A percentile compares a stretch with the other conserved stretches of the same genome.
phyloP scores from a whole-genome alignment of 2,329 filamentous ascomycete genomes.

The Xylaria sp. region DNA sequence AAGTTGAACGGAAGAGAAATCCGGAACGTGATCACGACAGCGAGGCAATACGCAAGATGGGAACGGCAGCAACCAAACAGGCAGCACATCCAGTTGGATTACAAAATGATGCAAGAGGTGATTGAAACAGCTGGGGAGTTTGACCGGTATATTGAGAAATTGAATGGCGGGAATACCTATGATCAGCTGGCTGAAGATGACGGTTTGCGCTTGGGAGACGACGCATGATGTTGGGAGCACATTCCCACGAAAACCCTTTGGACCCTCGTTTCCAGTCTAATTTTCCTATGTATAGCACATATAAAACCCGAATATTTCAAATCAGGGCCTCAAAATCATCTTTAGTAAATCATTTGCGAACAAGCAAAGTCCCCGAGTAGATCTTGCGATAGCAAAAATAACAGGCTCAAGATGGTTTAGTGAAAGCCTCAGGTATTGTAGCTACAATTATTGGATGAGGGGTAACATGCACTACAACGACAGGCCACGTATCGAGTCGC shows the following conservation, averaged over 20 bases:
- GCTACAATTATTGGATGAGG: not conserved
- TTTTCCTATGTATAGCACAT: not conserved
- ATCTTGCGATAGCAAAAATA: not conserved
- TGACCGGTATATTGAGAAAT: conserved; percentile 13
- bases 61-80: not conserved
- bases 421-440: not conserved
- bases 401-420: not conserved
- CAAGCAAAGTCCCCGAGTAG: not conserved
- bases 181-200: conserved; percentile 19
- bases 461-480: not conserved
- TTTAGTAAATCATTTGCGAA: not conserved
- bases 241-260: not conserved
- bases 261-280: not conserved
- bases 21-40: conserved; percentile 19
- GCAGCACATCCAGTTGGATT: not conserved
- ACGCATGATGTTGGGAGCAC: not conserved
- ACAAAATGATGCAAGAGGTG: conserved; percentile 9
- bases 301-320: not conserved
- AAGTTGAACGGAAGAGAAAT: conserved; percentile 26
- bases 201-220: not conserved
- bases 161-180: not conserved
- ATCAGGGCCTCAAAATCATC: too few relatives aligned
- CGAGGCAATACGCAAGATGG: conserved; percentile 16
- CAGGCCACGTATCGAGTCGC: too few relatives aligned
- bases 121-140: conserved; percentile 10